Percentiles rank a stretch among this genome's conserved stretches.
Evolutionary conservation across 2,329 filamentous ascomycete species (phyloP).

Genomic region (Sporothrix brasiliensis): DNA sequence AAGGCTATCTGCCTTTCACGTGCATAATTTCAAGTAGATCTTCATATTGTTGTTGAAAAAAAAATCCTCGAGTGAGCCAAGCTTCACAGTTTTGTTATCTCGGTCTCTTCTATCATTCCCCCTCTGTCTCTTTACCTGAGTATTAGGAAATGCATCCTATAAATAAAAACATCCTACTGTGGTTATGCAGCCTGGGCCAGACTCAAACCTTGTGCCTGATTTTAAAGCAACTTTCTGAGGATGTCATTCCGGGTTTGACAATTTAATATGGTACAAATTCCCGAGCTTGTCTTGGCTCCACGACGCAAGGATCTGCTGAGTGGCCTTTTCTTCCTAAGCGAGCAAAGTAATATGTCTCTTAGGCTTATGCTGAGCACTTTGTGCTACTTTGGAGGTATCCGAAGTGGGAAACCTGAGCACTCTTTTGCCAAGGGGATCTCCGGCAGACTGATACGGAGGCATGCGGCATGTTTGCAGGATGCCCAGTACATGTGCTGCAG

Average conservation of each 20-base stretch:
- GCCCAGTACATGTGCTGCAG: not conserved
- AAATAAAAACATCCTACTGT: not conserved
- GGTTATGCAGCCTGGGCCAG: not conserved
- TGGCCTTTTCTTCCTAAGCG: not conserved
- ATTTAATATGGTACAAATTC: not conserved
- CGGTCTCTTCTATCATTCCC: too few relatives aligned
- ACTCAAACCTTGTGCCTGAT: not conserved
- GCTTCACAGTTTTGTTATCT: too few relatives aligned
- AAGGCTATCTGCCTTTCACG: too few relatives aligned
- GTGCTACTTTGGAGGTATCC: not conserved
- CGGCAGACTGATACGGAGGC: not conserved
- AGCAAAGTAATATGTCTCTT: not conserved
- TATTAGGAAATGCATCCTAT: too few relatives aligned
- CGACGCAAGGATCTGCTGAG: not conserved
- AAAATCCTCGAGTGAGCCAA: too few relatives aligned
- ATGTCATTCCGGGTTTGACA: not conserved
- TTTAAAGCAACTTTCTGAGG: not conserved
- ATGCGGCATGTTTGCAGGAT: not conserved
- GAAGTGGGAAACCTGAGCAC: not conserved
- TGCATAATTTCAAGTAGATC: too few relatives aligned
- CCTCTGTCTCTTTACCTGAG: too few relatives aligned
- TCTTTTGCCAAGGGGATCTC: not conserved
- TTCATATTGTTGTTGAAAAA: too few relatives aligned
- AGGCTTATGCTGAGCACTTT: not conserved
- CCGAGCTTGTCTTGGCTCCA: not conserved